Conservation (phyloP, 768 basidiomycete species). For the Pulveroboletus sp. region DNA sequence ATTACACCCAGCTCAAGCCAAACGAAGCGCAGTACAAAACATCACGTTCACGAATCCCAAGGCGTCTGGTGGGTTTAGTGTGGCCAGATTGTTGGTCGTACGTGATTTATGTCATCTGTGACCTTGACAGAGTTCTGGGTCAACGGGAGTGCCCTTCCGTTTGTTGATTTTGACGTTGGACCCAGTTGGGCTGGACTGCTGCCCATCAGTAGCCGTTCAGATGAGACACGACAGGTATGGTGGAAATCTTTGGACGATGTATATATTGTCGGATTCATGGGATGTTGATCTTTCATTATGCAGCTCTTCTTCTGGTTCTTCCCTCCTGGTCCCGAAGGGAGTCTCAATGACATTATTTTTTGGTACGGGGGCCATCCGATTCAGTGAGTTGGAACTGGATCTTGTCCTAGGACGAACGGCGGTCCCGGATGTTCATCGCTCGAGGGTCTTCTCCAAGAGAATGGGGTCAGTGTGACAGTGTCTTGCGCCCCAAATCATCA, state of each 20-base stretch:
- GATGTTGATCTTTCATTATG: neutral
- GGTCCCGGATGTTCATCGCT: conserved; percentile 76
- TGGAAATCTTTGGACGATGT: too few species aligned
- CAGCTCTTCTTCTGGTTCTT: conserved; percentile 85
- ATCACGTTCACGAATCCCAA: conserved; percentile 68
- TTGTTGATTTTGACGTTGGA: conserved; percentile 69
- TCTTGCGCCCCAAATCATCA: conserved; percentile 15
- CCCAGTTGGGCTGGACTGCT: conserved; percentile 72
- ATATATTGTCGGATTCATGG: neutral
- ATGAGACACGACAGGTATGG: conserved; percentile 64
- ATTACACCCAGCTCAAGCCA: neutral
- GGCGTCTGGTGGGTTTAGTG: conserved; percentile 45
- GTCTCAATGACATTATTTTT: conserved; percentile 68
- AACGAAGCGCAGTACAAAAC: conserved; percentile 41
- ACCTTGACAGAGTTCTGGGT: conserved; percentile 57
- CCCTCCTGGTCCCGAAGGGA: conserved; percentile 70
- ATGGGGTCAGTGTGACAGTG: conserved; percentile 46
- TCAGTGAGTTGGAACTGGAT: neutral
- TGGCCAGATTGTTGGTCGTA: neutral
- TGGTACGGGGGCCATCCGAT: conserved; percentile 39
- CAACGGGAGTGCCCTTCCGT: conserved; percentile 58
- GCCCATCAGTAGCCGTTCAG: conserved; percentile 54
- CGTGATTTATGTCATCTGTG: neutral
- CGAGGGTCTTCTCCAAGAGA: conserved; percentile 68
- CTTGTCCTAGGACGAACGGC: conserved; percentile 60